These are phyloP conservation scores for Huntiella abstrusa DNA, from an alignment of 2,329 filamentous ascomycete species.

Conservation along the genomic window DNA sequence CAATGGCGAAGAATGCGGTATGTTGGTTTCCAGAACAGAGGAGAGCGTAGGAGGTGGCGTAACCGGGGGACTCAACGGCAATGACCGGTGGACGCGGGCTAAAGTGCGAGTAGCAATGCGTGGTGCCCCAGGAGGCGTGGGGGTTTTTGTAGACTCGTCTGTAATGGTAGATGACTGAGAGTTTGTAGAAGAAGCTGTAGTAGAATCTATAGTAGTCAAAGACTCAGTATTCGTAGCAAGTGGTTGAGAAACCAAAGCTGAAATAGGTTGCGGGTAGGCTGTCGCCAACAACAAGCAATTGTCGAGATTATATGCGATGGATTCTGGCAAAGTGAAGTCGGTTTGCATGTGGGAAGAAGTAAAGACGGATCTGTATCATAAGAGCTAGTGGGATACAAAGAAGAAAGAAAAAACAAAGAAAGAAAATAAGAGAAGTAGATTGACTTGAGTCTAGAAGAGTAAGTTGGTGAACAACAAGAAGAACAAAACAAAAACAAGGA, in stretches of 20 bases:
- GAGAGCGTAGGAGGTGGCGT: not conserved
- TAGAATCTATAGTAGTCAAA: not conserved
- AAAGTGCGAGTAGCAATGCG: not conserved
- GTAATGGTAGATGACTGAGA: too few species aligned
- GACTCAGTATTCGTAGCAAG: not conserved
- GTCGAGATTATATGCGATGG: too few species aligned
- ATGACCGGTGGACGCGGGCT: not conserved
- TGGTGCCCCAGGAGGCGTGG: not conserved
- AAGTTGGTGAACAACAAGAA: not conserved
- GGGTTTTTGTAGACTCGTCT: not conserved
- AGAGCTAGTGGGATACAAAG: not conserved
- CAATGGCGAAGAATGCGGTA: too few species aligned
- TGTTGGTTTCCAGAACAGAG: not conserved
- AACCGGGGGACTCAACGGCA: not conserved
- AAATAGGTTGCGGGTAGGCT: not conserved
- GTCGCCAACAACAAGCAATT: too few species aligned
- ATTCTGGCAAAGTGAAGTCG: not conserved
- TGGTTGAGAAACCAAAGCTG: not conserved
- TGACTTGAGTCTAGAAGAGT: not conserved
- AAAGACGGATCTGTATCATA: not conserved
- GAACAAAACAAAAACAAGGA: slow-evolving; percentile 1
- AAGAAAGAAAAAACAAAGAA: not conserved
- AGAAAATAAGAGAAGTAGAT: not conserved
- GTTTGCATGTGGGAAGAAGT: not conserved
- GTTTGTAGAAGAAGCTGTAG: not conserved